Percentiles rank a stretch among this genome's conserved stretches.
These are phyloP conservation scores for Inga leiocalycina DNA, from an alignment of 306 rosid genomes.

Conservation along the genomic window DNA sequence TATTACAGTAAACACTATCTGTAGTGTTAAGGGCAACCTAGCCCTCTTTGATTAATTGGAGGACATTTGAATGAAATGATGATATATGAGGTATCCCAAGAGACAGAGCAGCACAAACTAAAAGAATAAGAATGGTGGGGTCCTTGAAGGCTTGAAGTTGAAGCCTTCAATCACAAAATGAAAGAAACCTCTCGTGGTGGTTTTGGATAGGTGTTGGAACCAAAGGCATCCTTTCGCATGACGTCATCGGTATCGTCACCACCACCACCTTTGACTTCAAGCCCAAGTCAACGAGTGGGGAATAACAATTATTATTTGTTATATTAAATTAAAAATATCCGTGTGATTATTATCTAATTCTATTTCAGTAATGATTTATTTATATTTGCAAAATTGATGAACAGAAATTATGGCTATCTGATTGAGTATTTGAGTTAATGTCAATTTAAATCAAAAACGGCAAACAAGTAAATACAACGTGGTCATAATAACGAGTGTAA, in stretches of 20 bases:
- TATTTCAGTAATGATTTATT: no score
- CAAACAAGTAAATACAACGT: no score
- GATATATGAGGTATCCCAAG: slow-evolving; percentile 29
- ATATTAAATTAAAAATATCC: no score
- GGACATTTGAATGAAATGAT: no score
- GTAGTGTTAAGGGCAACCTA: slow-evolving; percentile 16
- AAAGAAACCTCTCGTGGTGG: slow-evolving; percentile 39
- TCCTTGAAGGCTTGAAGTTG: slow-evolving; percentile 40
- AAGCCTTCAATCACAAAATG: slow-evolving; percentile 38
- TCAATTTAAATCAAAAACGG: no score
- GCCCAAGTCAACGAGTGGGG: neutral
- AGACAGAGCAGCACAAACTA: slow-evolving; percentile 44
- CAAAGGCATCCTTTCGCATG: slow-evolving; percentile 8
- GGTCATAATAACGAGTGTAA: no score
- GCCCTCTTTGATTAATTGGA: slow-evolving; percentile 28
- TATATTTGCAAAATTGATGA: no score
- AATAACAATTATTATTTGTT: no score
- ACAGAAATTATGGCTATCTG: no score
- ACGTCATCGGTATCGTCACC: slow-evolving; percentile 9
- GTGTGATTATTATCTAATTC: no score
- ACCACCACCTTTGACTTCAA: slow-evolving; percentile 11
- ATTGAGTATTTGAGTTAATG: no score
- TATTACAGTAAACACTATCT: no score
- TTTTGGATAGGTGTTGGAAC: slow-evolving; percentile 35
- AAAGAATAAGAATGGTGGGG: slow-evolving; percentile 38